Conservation (phyloP, 2,329 filamentous ascomycete genomes). For the Salinomyces thailandicus region DNA sequence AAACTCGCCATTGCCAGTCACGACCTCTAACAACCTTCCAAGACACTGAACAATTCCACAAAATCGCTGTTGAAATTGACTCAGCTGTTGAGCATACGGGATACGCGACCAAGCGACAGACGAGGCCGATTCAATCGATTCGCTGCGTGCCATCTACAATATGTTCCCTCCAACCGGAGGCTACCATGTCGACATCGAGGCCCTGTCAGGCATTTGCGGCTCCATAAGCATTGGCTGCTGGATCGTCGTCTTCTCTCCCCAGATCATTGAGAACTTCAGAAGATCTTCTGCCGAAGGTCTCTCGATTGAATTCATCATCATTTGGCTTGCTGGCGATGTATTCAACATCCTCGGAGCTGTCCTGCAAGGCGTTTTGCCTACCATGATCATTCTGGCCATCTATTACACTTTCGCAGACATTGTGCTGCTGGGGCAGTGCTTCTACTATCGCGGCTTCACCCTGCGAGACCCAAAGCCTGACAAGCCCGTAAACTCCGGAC, state of each 20-base stretch:
- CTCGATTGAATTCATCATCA: slow-evolving; percentile 80
- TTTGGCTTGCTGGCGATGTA: slow-evolving; percentile 88
- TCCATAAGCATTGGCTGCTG: slow-evolving; percentile 96
- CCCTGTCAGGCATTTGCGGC: slow-evolving; percentile 84
- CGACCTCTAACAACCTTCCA: no score
- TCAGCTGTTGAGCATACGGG: no score
- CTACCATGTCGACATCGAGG: slow-evolving; percentile 67
- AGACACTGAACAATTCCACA: no score
- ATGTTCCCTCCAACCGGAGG: slow-evolving; percentile 46
- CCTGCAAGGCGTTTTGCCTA: slow-evolving; percentile 81
- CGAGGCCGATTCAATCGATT: no score
- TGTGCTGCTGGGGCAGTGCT: slow-evolving; percentile 78
- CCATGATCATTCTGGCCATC: slow-evolving; percentile 53
- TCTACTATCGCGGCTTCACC: slow-evolving; percentile 83
- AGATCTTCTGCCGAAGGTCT: slow-evolving; percentile 76
- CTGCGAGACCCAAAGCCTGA: slow-evolving; percentile 62
- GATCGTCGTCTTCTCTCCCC: slow-evolving; percentile 95
- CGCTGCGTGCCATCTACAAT: no score
- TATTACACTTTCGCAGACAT: slow-evolving; percentile 73
- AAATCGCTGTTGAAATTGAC: no score
- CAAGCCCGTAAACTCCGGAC: slow-evolving; percentile 10
- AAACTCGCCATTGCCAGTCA: background rate
- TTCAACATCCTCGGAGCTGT: slow-evolving; percentile 95
- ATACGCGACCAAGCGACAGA: no score
- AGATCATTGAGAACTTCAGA: slow-evolving; percentile 91